Evolutionary conservation across 148 eudicot genomes (phyloP).

Genomic region (Spergularia bocconei): DNA sequence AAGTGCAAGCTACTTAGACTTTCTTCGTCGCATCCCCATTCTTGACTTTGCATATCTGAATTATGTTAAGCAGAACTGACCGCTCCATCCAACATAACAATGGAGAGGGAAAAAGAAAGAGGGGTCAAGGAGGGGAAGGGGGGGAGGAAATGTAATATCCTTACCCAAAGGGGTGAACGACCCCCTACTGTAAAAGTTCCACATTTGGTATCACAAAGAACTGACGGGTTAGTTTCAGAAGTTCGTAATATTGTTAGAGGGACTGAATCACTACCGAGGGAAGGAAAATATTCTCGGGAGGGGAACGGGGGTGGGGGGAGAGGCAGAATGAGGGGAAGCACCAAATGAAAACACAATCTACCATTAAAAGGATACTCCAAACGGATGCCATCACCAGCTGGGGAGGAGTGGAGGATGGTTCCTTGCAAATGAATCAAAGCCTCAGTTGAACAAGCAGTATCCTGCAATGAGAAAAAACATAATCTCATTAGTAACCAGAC

Average conservation of each 20-base stretch:
- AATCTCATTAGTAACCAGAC: background rate
- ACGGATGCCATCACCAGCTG: conserved; percentile 70
- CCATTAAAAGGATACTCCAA: conserved; percentile 82
- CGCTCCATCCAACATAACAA: background rate
- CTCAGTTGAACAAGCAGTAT: conserved; percentile 75
- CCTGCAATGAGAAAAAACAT: conserved; percentile 40
- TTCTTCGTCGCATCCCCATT: conserved; percentile 89
- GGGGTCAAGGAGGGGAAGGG: background rate
- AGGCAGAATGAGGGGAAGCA: background rate
- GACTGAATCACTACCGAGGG: no score
- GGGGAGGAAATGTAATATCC: no score
- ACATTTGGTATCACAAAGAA: no score
- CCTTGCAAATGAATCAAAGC: conserved; percentile 75
- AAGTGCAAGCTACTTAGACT: conserved; percentile 37
- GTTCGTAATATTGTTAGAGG: background rate
- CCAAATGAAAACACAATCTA: background rate
- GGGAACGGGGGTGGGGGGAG: no score
- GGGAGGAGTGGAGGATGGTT: conserved; percentile 59
- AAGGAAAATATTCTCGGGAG: no score
- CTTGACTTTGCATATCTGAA: conserved; percentile 83
- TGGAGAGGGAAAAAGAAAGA: background rate
- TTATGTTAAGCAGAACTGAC: conserved; percentile 38
- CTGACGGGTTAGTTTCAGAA: no score
- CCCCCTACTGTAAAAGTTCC: background rate
- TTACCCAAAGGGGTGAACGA: no score